These are phyloP conservation scores for Rheum nobile DNA, from an alignment of 148 eudicot genomes.

Conservation along the genomic window DNA sequence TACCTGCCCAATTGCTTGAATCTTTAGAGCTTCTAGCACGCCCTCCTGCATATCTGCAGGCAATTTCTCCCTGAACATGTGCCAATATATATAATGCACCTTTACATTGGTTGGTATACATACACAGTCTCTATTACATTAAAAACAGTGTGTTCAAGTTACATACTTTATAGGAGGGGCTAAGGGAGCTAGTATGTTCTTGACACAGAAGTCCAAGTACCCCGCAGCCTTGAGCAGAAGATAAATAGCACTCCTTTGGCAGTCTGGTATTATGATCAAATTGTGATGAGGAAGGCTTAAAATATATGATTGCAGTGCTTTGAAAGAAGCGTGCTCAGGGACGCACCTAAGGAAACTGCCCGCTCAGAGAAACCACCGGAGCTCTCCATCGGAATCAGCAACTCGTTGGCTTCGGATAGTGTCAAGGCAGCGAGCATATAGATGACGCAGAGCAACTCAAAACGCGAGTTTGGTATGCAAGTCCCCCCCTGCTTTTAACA, in stretches of 20 bases:
- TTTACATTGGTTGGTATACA: neutral
- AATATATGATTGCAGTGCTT: neutral
- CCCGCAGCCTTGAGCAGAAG: conserved; percentile 72
- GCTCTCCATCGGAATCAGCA: conserved; percentile 40
- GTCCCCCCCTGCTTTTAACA: conserved; percentile 39
- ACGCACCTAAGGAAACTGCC: conserved; percentile 46
- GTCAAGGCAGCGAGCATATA: conserved; percentile 66
- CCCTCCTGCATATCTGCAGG: conserved; percentile 64
- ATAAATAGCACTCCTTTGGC: conserved; percentile 69
- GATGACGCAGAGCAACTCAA: conserved; percentile 53
- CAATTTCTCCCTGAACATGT: conserved; percentile 37
- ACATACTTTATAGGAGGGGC: conserved; percentile 53
- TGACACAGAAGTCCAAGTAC: conserved; percentile 54
- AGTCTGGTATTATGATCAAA: conserved; percentile 26
- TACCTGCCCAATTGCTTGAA: conserved; percentile 86
- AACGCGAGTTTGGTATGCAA: conserved; percentile 55
- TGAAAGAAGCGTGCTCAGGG: neutral
- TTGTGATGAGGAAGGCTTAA: neutral
- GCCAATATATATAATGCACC: neutral
- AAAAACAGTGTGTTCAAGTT: neutral
- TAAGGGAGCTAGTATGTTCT: conserved; percentile 40
- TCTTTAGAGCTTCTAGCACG: conserved; percentile 57
- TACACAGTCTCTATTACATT: neutral
- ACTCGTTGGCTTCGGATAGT: conserved; percentile 52
- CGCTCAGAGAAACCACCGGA: conserved; percentile 25